Conservation (phyloP, 176 grass and related monocot species). For the Otatea glauca region DNA sequence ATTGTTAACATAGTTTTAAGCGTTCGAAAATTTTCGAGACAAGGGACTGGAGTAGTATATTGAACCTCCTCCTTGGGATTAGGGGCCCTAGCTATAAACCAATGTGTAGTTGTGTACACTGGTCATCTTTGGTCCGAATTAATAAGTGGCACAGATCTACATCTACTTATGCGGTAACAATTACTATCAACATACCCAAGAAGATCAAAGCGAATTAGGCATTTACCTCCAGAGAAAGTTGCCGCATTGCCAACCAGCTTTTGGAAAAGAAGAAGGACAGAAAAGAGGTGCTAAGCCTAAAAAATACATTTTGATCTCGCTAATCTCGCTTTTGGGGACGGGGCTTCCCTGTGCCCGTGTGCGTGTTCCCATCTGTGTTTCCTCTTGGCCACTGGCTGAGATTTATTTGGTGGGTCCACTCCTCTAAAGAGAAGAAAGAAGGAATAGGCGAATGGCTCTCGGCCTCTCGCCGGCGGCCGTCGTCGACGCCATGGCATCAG, state of each 20-base stretch:
- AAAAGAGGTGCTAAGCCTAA: not conserved
- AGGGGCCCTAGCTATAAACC: too few relatives aligned
- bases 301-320: not conserved
- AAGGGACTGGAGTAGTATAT: not conserved
- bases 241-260: not conserved
- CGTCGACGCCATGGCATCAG: too few relatives aligned
- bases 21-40: not conserved
- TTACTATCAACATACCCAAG: not conserved
- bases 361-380: too few relatives aligned
- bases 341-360: too few relatives aligned
- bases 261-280: not conserved
- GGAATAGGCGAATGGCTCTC: too few relatives aligned
- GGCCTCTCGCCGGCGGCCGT: too few relatives aligned
- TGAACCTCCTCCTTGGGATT: not conserved
- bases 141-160: not conserved
- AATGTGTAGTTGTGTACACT: not conserved
- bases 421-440: too few relatives aligned
- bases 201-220: not conserved
- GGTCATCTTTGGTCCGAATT: not conserved
- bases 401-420: too few relatives aligned
- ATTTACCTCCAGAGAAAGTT: not conserved
- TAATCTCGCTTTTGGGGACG: not conserved
- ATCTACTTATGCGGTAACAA: not conserved
- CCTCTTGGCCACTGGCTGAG: too few relatives aligned
- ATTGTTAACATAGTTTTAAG: not conserved